These are phyloP conservation scores for Lactuca saligna DNA, from an alignment of 129 eudicot species.

Conservation along the genomic window DNA sequence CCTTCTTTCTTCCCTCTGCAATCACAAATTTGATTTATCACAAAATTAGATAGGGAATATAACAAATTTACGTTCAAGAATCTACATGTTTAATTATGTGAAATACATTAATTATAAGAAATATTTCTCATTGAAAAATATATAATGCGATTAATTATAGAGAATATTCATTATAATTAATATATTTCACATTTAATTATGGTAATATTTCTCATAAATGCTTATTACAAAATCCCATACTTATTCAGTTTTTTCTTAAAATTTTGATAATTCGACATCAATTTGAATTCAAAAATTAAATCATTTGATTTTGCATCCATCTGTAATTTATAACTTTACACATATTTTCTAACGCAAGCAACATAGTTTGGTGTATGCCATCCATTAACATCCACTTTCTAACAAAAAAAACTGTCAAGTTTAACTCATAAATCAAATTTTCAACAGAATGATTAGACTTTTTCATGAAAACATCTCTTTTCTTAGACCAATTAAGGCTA, in stretches of 20 bases:
- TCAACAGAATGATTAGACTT: background rate
- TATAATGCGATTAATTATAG: no score
- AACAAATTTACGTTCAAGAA: background rate
- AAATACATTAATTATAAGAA: no score
- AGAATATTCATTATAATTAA: no score
- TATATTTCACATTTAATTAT: background rate
- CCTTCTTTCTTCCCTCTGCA: constrained; percentile 25
- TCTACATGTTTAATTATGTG: background rate
- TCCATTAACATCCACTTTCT: no score
- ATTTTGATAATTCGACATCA: background rate
- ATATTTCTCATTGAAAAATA: no score
- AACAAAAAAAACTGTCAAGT: no score
- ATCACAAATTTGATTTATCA: background rate
- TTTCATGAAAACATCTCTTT: background rate
- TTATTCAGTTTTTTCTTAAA: background rate
- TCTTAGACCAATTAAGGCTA: background rate
- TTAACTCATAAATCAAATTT: no score
- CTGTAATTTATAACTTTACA: background rate
- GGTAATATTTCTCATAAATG: no score
- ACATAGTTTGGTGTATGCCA: no score
- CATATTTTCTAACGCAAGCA: no score
- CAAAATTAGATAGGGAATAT: background rate
- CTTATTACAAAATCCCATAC: no score
- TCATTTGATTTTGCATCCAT: background rate
- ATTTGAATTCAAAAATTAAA: background rate